These are phyloP conservation scores for Suillus decipiens DNA, from an alignment of 768 basidiomycete genomes.

Conservation along the genomic window DNA sequence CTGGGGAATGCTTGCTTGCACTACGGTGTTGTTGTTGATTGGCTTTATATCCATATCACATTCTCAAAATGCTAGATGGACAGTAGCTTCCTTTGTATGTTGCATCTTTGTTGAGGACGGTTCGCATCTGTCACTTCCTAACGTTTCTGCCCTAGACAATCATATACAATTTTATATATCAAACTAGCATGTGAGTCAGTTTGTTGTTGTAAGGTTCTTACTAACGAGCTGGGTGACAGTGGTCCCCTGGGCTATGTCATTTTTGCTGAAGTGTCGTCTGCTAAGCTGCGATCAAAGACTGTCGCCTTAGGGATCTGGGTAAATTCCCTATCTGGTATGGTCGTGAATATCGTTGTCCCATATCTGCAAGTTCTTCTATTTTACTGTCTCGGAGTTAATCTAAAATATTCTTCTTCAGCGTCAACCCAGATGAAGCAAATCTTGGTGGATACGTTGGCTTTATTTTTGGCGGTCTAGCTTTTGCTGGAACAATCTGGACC, in stretches of 20 bases:
- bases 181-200: conserved; percentile 26
- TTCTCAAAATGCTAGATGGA: conserved; percentile 22
- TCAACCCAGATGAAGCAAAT: conserved; percentile 30
- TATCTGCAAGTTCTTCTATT: conserved; percentile 24
- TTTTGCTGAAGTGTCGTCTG: conserved; percentile 31
- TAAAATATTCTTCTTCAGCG: conserved; percentile 10
- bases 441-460: conserved; percentile 31
- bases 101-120: background rate
- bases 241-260: conserved; percentile 31
- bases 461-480: conserved; percentile 27
- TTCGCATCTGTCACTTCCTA: background rate
- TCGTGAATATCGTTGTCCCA: conserved; percentile 27
- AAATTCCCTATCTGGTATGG: conserved; percentile 28
- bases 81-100: conserved; percentile 26
- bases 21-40: conserved; percentile 25
- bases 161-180: conserved; percentile 33
- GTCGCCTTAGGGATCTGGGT: conserved; percentile 28
- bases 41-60: conserved; percentile 30
- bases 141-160: conserved; percentile 21
- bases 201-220: background rate
- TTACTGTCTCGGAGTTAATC: too few relatives aligned
- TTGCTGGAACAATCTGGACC: conserved; percentile 25
- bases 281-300: conserved; percentile 33
- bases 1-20: conserved; percentile 29
- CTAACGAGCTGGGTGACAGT: conserved; percentile 12